Conservation (phyloP, 345 rosid species). For the Draba incana region DNA sequence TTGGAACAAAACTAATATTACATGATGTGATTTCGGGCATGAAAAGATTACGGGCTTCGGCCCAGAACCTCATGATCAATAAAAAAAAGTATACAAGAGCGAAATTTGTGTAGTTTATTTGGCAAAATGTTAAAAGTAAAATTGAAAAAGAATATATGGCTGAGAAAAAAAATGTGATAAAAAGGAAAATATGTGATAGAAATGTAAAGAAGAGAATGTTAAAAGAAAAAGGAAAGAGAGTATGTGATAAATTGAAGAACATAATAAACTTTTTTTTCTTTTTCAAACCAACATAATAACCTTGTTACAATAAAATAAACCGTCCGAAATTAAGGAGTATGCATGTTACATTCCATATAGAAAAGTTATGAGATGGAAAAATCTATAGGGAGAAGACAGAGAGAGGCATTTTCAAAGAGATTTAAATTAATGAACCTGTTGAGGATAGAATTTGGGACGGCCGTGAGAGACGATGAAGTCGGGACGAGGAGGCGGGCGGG, state of each 20-base stretch:
- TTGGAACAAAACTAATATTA: no score
- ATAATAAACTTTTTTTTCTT: background rate
- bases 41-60: no score
- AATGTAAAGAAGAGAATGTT: background rate
- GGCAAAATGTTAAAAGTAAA: no score
- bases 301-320: background rate
- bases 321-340: no score
- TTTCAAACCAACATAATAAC: no score
- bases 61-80: no score
- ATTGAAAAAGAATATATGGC: no score
- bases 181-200: no score
- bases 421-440: constrained; percentile 56
- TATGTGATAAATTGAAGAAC: background rate
- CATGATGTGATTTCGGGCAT: no score
- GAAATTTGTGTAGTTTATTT: no score
- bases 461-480: constrained; percentile 49
- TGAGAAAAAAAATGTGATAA: no score
- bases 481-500: constrained; percentile 55
- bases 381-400: background rate
- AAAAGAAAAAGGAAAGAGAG: background rate
- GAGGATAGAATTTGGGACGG: constrained; percentile 61
- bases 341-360: constrained; percentile 5
- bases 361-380: background rate
- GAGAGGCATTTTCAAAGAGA: background rate
- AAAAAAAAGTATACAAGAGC: no score